Evolutionary conservation across 257 asterid species (phyloP), one percentile per base, ranked within the genome.

Genomic region (Forsythia viridissima): DNA sequence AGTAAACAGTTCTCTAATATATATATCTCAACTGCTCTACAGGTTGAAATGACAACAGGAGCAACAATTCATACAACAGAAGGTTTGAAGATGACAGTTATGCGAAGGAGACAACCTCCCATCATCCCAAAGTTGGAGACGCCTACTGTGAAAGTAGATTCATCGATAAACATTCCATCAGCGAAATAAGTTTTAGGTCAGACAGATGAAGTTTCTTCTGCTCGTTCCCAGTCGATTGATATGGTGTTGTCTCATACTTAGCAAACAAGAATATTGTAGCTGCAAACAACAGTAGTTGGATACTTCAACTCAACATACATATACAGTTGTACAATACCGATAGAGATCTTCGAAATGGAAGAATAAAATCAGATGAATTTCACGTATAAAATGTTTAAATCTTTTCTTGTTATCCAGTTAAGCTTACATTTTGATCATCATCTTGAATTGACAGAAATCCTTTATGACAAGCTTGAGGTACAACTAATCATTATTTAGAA

Each of bases 41-140:
- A 95, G 99, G 99, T 95, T 59, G 87, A 84, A 74, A 93, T 95
- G 98, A 95, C 99, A 10, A 95, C 99, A 8, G 99, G 99, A 36
- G 99, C 99, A 30, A 95, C 98, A 7, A 95, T 95, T 80, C 99
- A 95, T 87, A 95, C 99, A 38, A 95, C 98, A 8, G 91, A 89
- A 80, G 99, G 99, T 72, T 84, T 95, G 80, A 91, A 82, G 36
- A 92, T 95, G 99, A 93, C 94, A 0, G 96, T 93, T 37, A 92
- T 96, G 38, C 87, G 90, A 48, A 85, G 99, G 82, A 87, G 72
- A 71, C 84, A 82, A 80, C 89, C 91, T 75, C 93, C 91, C 12
- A 82, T 93, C 76, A 87, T 90, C 66, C 97, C 98, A 37, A 89
- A 72, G 15, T 43, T 91, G 75, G 90, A 89, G 72, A 70, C 81